Base-by-base conservation (phyloP, 768 basidiomycete species). In the Leucocoprinus birnbaumii region DNA sequence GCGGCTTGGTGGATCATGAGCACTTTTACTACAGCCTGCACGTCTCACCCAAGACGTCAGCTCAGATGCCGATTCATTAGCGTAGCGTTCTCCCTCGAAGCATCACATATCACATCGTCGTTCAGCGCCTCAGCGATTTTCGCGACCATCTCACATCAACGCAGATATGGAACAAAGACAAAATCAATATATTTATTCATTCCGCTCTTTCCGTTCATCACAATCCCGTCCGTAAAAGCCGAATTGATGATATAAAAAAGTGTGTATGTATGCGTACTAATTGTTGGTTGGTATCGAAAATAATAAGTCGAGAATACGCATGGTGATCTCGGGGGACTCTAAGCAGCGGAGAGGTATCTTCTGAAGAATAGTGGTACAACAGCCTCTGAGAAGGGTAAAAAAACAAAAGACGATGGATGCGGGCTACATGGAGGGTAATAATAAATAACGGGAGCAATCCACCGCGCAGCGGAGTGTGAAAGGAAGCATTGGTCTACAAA, bases 201-300 rank as follows among this genome's bases (percentile, higher is more conserved):
- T 54, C 46, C 47, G 46, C 16, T 48, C 26, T 55, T n/a, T 47
- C 47, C 31, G 51, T 48, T 55, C 47, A 43, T 34, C 18, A 19
- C 16, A 25, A 24, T 25, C 3, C 38, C 10, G 38, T 55, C 54
- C 54, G 14, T 35, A 34, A 42, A 47, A 48, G 40, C 45, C 35
- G 37, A 46, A 40, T 35, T 43, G 21, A 48, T 55, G 54, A 26
- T 48, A n/a, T 49, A 49, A 21, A 24, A 48, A 48, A 55, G 22
- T 40, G 51, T 51, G 47, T 55, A 49, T 55, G 40, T 48, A 43
- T 42, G 48, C 38, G 24, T 19, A 48, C 35, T 47, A 48, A 27
- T 41, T 40, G 35, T 48, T n/a, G n/a, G n/a, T 47, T 55, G 54
- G 54, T 55, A 55, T 55, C 54, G 54, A 48, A 48, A 49, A 48